Evolutionary conservation across 257 asterid genomes (phyloP), one percentile per base, ranked within the genome.

Genomic region (Capsicum chinense): DNA sequence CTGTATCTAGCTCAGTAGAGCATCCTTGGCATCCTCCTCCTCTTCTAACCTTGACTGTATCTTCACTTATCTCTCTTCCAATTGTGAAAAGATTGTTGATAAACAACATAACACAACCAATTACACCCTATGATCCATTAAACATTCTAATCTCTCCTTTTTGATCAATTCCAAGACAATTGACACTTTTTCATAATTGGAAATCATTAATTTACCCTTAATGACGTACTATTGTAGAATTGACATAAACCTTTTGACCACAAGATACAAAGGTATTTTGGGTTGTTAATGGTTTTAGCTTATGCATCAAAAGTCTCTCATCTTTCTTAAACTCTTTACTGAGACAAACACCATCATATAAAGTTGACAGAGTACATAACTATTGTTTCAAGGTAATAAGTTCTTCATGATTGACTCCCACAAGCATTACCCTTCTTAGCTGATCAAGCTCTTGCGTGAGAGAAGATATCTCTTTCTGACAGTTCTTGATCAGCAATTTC

Each of bases 31-130:
- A 79, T 97, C 99, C 87, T 97, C 99, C 84, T 97, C 99, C 92
- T 97, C 99, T 92, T 97, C 99, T 91, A 97, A 90, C 85, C 99
- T 92, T 67, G 98, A 97, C 84, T 93, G 98, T 99, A 97, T 95
- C 93, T 95, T 97, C 78, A 93, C 92, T 90, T 97, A 99, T 60
- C 99, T 99, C 90, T 94, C 98, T 91, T 97, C 99, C 92, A 97
- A 91, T 99, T 97, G 86, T 66, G 56, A 63, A 82, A 56, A 54
- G 33, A 33, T 66, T 21, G 71, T 78, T 15, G 33, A 54, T 78
- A 54, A 26, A 78, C 54, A 54, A 78, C 66, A 78, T 21, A 56
- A 56, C 13, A 78, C 82, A 33, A 78, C 16, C 52, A 78, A 54
- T 56, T 33, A 78, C 9, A 56, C 33, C 33, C 33, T 26, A 26